Evolutionary conservation across 139 green algal species (phyloP).

Genomic region (Bryopsis sp.): DNA sequence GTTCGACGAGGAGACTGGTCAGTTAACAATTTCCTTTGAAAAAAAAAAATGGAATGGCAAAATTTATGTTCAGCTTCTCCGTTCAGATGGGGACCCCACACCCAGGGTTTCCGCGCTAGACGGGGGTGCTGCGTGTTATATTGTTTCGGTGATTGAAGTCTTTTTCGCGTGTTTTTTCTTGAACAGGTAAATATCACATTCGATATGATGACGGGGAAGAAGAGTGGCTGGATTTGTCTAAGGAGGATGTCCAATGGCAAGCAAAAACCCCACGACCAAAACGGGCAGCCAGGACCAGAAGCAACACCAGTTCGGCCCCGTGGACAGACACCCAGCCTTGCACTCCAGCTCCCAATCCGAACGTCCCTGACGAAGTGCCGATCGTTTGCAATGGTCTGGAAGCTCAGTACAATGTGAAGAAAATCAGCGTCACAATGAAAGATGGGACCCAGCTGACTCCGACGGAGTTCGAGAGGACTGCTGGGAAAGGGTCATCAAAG

Average conservation of each 20-base stretch:
- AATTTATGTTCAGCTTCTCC: no score
- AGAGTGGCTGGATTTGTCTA: slow-evolving; percentile 33
- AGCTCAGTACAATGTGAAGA: slow-evolving; percentile 34
- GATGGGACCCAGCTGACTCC: slow-evolving; percentile 42
- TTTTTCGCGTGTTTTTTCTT: no score
- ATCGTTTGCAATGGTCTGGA: slow-evolving; percentile 49
- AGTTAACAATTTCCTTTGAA: no score
- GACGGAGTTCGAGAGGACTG: slow-evolving; percentile 74
- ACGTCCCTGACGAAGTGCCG: slow-evolving; percentile 33
- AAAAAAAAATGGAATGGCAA: no score
- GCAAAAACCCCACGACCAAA: neutral
- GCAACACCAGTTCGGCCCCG: neutral
- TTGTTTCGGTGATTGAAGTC: no score
- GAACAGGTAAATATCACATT: slow-evolving; percentile 38
- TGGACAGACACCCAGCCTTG: neutral
- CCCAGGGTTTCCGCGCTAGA: no score
- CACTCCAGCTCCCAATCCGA: neutral
- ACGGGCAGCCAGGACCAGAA: slow-evolving; percentile 16
- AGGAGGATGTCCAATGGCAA: slow-evolving; percentile 28
- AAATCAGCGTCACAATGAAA: slow-evolving; percentile 23
- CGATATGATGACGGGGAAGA: slow-evolving; percentile 49
- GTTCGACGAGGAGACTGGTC: no score
- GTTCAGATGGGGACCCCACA: no score
- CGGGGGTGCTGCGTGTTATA: no score
- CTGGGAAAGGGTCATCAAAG: slow-evolving; percentile 61